phyloP scores from a whole-genome alignment of 2,329 filamentous ascomycete species.

The Talaromyces sp. region DNA sequence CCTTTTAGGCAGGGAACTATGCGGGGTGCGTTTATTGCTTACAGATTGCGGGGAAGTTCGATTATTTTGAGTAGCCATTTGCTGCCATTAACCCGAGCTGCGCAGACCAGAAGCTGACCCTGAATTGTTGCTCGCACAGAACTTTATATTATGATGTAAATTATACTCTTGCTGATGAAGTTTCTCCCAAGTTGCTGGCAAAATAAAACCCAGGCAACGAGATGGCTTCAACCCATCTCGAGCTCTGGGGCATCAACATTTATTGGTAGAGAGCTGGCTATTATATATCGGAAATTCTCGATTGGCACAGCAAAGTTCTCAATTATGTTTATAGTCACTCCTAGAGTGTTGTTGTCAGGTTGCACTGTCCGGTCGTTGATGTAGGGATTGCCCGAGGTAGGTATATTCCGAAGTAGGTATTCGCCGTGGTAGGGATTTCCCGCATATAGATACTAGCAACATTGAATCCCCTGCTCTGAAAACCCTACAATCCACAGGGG shows the following conservation, averaged over 20 bases:
- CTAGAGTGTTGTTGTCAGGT: neutral
- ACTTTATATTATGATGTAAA: neutral
- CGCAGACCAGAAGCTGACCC: neutral
- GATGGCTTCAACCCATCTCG: neutral
- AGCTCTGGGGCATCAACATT: neutral
- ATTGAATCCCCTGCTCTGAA: neutral
- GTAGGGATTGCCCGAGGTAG: neutral
- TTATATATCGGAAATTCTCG: neutral
- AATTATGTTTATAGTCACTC: neutral
- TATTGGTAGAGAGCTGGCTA: neutral
- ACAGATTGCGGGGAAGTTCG: neutral
- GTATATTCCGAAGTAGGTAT: neutral
- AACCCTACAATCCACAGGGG: neutral
- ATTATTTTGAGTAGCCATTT: neutral
- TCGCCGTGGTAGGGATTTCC: constrained; percentile 1
- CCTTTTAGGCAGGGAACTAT: neutral
- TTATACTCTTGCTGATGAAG: neutral
- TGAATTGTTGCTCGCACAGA: neutral
- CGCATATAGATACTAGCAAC: neutral
- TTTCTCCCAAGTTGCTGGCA: neutral
- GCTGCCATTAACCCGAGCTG: neutral
- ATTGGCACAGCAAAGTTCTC: neutral
- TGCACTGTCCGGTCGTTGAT: neutral
- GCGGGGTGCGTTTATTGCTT: neutral
- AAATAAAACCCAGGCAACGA: neutral